phyloP scores from a whole-genome alignment of 163 green algal genomes.

The Chloroidium sp. region DNA sequence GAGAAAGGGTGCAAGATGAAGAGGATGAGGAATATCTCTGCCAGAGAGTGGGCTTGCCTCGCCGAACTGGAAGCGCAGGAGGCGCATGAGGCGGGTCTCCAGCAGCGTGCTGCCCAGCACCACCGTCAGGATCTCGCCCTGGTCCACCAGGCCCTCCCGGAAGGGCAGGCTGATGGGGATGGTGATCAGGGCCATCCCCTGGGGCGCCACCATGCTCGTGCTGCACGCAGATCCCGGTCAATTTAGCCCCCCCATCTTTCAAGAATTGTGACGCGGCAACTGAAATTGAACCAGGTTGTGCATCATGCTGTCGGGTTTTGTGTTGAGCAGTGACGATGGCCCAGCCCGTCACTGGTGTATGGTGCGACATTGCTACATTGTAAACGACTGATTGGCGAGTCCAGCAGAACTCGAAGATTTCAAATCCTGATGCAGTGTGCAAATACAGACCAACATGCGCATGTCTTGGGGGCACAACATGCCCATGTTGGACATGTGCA shows the following conservation, averaged over 20 bases:
- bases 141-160: not conserved
- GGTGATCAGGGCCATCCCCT: constrained; percentile 62
- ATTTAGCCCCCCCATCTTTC: not conserved
- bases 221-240: constrained; percentile 8
- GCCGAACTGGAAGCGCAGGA: constrained; percentile 20
- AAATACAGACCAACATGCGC: no score
- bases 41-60: constrained; percentile 3
- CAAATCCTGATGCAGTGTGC: no score
- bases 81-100: constrained; percentile 55
- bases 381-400: no score
- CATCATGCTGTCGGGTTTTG: no score
- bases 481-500: no score
- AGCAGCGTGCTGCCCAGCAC: constrained; percentile 47
- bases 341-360: no score
- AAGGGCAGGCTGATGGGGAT: constrained; percentile 55
- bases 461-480: no score
- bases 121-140: constrained; percentile 58
- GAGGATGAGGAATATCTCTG: not conserved
- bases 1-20: not conserved
- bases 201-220: constrained; percentile 57
- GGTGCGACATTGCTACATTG: no score
- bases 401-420: no score
- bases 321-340: no score
- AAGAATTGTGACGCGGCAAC: no score
- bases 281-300: no score